Evolutionary conservation across 1,284 basidiomycete species (phyloP).

Genomic region (Vanrija sp.): DNA sequence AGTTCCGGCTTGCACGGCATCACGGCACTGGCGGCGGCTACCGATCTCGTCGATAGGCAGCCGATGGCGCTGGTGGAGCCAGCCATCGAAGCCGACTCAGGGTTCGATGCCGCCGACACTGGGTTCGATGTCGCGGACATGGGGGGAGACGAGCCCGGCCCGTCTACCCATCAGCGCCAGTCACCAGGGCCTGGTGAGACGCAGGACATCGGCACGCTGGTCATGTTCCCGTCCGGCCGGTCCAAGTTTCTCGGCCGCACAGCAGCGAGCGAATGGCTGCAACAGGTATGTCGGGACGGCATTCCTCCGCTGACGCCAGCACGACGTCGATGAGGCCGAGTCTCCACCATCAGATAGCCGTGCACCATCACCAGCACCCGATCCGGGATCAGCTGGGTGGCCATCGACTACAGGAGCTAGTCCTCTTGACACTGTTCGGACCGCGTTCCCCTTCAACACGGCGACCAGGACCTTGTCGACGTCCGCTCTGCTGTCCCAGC

Average conservation of each 20-base stretch:
- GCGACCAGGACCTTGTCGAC: background rate
- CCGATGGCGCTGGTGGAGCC: too few relatives aligned
- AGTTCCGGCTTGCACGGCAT: background rate
- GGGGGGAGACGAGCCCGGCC: too few relatives aligned
- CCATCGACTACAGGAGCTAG: background rate
- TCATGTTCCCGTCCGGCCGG: slow-evolving; percentile 6
- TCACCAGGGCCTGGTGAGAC: background rate
- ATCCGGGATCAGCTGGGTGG: background rate
- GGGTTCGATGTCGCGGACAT: too few relatives aligned
- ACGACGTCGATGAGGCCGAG: background rate
- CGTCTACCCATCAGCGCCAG: too few relatives aligned
- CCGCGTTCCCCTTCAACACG: slow-evolving; percentile 2
- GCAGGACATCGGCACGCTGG: slow-evolving; percentile 8
- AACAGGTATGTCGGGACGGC: background rate
- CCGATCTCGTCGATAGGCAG: background rate
- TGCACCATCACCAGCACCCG: background rate
- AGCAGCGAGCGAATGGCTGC: slow-evolving; percentile 16
- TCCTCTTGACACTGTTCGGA: background rate
- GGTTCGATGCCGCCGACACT: too few relatives aligned
- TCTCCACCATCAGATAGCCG: background rate
- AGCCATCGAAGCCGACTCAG: too few relatives aligned
- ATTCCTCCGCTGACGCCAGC: background rate
- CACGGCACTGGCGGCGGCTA: background rate
- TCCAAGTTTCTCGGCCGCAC: slow-evolving; percentile 9
- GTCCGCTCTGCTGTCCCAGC: background rate